Percentiles rank a stretch among this genome's conserved stretches.
These are phyloP conservation scores for Rhododendron williamsianum DNA, from an alignment of 148 eudicot species.

Conservation along the genomic window DNA sequence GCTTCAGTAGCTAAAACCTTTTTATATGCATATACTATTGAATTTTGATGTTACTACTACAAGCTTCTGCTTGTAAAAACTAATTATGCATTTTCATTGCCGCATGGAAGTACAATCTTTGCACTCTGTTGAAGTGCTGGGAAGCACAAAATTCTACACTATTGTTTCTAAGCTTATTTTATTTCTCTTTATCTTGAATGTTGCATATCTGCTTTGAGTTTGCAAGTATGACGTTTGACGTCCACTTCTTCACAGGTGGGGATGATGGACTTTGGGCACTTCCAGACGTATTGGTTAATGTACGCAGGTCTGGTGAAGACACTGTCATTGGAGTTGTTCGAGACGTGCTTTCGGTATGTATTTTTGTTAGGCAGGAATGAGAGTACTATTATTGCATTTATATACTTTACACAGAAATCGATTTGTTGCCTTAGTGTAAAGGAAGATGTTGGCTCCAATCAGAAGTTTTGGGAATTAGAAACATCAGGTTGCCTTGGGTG, in stretches of 20 bases:
- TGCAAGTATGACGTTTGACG: neutral
- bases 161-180: neutral
- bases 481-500: neutral
- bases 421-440: neutral
- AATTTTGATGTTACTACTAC: neutral
- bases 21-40: too few species aligned
- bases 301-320: conserved; percentile 72
- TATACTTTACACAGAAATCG: neutral
- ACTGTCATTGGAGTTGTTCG: conserved; percentile 57
- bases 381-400: neutral
- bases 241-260: conserved; percentile 49
- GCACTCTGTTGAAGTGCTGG: neutral
- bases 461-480: neutral
- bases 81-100: neutral
- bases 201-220: neutral
- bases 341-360: conserved; percentile 80
- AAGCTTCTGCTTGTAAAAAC: neutral
- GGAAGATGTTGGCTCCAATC: neutral
- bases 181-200: neutral
- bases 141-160: neutral
- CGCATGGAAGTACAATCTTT: neutral
- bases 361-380: neutral
- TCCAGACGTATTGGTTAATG: conserved; percentile 83
- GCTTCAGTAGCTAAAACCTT: neutral
- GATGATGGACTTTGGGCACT: conserved; percentile 70